Evolutionary conservation across 2,329 filamentous ascomycete species (phyloP).

Genomic region (Didymella segeticola): DNA sequence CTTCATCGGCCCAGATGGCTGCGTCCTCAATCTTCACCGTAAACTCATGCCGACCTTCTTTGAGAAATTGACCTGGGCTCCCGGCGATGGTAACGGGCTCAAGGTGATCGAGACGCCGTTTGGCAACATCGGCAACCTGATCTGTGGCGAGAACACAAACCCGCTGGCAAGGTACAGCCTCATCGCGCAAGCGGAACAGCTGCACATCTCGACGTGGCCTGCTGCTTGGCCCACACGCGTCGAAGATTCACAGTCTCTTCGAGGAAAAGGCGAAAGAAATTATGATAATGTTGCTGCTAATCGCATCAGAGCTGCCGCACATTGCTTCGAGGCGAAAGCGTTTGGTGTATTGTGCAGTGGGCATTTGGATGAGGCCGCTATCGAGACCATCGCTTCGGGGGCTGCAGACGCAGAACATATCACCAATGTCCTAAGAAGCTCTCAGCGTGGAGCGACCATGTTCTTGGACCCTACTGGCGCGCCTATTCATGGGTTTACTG

Average conservation of each 20-base stretch:
- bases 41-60: slow-evolving; percentile 65
- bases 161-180: slow-evolving; percentile 60
- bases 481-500: slow-evolving; percentile 47
- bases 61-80: slow-evolving; percentile 63
- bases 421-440: slow-evolving; percentile 42
- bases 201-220: slow-evolving; percentile 65
- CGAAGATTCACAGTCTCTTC: neutral
- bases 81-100: slow-evolving; percentile 60
- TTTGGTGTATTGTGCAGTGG: slow-evolving; percentile 61
- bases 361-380: slow-evolving; percentile 50
- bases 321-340: slow-evolving; percentile 65
- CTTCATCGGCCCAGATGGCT: slow-evolving; percentile 54
- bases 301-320: slow-evolving; percentile 59
- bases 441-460: slow-evolving; percentile 56
- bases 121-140: slow-evolving; percentile 59
- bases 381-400: slow-evolving; percentile 44
- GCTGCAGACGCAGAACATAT: slow-evolving; percentile 39
- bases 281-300: slow-evolving; percentile 64
- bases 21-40: slow-evolving; percentile 59
- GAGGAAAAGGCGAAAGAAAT: slow-evolving; percentile 40
- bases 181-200: slow-evolving; percentile 62
- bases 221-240: slow-evolving; percentile 60
- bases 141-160: slow-evolving; percentile 67
- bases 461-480: slow-evolving; percentile 61
- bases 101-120: slow-evolving; percentile 54